Conservation (phyloP, 2,329 filamentous ascomycete species). For the Sarocladiaceae sp. region DNA sequence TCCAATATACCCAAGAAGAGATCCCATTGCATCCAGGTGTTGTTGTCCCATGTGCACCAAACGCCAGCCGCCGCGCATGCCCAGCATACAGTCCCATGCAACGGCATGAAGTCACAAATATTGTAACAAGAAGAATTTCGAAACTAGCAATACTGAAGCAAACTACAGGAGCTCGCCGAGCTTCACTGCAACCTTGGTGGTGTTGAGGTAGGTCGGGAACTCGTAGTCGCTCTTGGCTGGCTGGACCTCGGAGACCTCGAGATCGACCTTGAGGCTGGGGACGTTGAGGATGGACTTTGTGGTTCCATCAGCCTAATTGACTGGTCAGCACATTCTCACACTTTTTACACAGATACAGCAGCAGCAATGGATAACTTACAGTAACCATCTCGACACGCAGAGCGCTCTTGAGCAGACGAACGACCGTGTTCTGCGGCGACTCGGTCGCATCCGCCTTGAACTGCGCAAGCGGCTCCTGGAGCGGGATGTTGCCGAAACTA, state of each 20-base stretch:
- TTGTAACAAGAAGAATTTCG: not conserved
- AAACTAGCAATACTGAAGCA: too few relatives aligned
- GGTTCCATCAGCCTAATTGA: constrained; percentile 2
- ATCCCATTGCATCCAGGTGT: too few relatives aligned
- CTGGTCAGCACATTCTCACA: constrained; percentile 3
- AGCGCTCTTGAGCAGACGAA: constrained; percentile 2
- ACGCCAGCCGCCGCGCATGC: too few relatives aligned
- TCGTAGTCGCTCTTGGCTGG: constrained; percentile 6
- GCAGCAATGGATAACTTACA: not conserved
- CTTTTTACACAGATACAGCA: not conserved
- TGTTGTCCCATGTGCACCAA: too few relatives aligned
- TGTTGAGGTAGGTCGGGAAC: constrained; percentile 5
- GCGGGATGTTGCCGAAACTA: constrained; percentile 28
- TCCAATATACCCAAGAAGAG: too few relatives aligned
- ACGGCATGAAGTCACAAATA: too few relatives aligned
- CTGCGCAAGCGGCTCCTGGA: constrained; percentile 59
- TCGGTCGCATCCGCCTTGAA: constrained; percentile 30
- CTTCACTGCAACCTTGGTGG: not conserved
- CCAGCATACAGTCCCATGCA: too few relatives aligned
- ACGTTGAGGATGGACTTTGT: constrained; percentile 2
- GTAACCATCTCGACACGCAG: constrained; percentile 7
- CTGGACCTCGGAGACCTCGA: constrained; percentile 4
- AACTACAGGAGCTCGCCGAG: constrained; percentile 3
- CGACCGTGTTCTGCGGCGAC: constrained; percentile 1
- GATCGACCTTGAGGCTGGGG: constrained; percentile 7